Percentiles rank a stretch among this genome's conserved stretches.
Conservation (phyloP, 1,284 basidiomycete genomes). For the Trichosporon sp. region DNA sequence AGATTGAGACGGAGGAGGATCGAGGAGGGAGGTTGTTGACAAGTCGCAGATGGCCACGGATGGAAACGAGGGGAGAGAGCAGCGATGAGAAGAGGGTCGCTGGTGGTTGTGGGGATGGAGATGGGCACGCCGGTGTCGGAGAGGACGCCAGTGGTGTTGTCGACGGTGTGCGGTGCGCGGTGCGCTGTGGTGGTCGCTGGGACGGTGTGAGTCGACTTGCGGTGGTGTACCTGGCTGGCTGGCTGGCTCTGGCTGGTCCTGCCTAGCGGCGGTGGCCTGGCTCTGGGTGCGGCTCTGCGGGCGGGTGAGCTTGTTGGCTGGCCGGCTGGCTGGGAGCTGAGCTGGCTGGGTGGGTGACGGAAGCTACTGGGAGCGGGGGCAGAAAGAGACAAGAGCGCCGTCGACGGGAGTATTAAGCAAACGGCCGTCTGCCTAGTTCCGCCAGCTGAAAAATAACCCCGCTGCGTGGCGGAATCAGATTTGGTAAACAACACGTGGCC, state of each 20-base stretch:
- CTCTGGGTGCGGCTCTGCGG: background rate
- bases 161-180: background rate
- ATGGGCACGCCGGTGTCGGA: background rate
- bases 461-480: background rate
- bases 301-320: background rate
- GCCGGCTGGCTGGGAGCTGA: background rate
- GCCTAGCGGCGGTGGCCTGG: background rate
- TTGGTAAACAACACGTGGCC: background rate
- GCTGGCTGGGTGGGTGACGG: background rate
- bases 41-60: background rate
- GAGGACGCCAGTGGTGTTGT: background rate
- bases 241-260: background rate
- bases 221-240: background rate
- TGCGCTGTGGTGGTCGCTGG: background rate
- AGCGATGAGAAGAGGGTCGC: background rate
- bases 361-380: background rate
- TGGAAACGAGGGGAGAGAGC: background rate
- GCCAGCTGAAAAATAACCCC: background rate
- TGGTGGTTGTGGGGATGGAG: background rate
- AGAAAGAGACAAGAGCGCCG: background rate
- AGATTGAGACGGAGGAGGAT: background rate
- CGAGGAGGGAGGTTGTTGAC: background rate
- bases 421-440: background rate
- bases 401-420: background rate
- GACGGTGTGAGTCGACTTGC: background rate